phyloP scores from a whole-genome alignment of 352 stramenopile genomes.

The Vaucheria bursata region DNA sequence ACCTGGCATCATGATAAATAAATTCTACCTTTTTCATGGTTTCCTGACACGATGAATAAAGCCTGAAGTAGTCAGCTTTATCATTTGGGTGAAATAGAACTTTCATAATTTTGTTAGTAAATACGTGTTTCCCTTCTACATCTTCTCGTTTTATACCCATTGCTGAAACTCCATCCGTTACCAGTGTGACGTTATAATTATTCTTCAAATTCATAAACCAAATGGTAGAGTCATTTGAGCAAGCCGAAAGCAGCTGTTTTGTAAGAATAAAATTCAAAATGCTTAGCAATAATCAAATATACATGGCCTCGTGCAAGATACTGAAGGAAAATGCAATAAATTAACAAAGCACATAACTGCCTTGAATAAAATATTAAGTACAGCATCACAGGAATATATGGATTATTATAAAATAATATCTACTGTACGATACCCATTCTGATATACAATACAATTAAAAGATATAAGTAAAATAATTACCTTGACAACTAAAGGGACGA shows the following conservation, averaged over 20 bases:
- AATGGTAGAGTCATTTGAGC: constrained; percentile 3
- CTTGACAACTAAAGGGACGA: neutral
- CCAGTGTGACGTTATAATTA: neutral
- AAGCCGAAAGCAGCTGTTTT: neutral
- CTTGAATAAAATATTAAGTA: too few species aligned
- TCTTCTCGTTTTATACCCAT: neutral
- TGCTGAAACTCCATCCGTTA: constrained; percentile 1
- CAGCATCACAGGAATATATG: too few species aligned
- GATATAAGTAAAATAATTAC: too few species aligned
- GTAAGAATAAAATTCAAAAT: too few species aligned
- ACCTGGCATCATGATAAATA: too few species aligned
- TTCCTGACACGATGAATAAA: neutral
- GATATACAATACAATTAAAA: too few species aligned
- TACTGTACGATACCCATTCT: too few species aligned
- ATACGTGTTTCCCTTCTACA: neutral
- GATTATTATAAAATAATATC: too few species aligned
- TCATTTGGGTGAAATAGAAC: neutral
- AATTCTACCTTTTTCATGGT: neutral
- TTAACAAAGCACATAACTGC: too few species aligned
- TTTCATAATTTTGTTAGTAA: neutral
- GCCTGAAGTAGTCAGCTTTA: neutral
- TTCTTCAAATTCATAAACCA: neutral
- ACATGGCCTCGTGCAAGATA: too few species aligned
- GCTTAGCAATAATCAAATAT: too few species aligned
- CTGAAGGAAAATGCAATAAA: too few species aligned